phyloP scores from a whole-genome alignment of 441 rosid genomes.

The Gossypium aridum region DNA sequence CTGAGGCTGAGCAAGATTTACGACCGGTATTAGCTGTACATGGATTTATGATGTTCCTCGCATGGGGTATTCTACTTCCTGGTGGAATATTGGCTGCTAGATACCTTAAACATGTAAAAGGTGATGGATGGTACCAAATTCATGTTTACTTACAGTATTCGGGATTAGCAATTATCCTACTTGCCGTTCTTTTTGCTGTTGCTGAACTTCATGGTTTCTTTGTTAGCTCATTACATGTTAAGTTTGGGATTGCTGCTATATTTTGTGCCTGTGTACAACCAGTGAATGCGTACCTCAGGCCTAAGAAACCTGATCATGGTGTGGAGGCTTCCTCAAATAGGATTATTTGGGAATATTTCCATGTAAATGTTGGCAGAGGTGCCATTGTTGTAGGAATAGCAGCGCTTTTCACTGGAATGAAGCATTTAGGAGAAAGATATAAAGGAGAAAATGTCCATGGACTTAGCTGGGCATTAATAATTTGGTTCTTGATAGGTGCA shows the following conservation, averaged over 20 bases:
- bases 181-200: constrained; percentile 88
- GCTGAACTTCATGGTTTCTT: constrained; percentile 84
- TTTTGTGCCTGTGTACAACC: constrained; percentile 78
- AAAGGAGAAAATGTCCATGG: constrained; percentile 72
- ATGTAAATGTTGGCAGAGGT: constrained; percentile 58
- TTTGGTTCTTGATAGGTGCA: constrained; percentile 56
- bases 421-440: constrained; percentile 77
- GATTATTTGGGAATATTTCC: constrained; percentile 77
- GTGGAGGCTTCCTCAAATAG: constrained; percentile 49
- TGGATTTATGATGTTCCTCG: constrained; percentile 98
- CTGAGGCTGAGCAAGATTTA: constrained; percentile 94
- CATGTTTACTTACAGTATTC: constrained; percentile 93
- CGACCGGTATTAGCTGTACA: constrained; percentile 91
- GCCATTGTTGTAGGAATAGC: constrained; percentile 57
- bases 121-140: constrained; percentile 87
- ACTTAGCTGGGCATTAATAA: constrained; percentile 56
- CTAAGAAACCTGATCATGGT: constrained; percentile 55
- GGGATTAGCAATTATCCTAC: constrained; percentile 74
- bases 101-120: constrained; percentile 88
- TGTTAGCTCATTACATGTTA: constrained; percentile 70
- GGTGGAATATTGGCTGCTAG: constrained; percentile 87
- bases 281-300: constrained; percentile 71
- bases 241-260: constrained; percentile 71
- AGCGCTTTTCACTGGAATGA: constrained; percentile 80
- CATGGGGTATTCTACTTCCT: constrained; percentile 96